phyloP scores from a whole-genome alignment of 257 asterid species.

The Solanum sejunctum region DNA sequence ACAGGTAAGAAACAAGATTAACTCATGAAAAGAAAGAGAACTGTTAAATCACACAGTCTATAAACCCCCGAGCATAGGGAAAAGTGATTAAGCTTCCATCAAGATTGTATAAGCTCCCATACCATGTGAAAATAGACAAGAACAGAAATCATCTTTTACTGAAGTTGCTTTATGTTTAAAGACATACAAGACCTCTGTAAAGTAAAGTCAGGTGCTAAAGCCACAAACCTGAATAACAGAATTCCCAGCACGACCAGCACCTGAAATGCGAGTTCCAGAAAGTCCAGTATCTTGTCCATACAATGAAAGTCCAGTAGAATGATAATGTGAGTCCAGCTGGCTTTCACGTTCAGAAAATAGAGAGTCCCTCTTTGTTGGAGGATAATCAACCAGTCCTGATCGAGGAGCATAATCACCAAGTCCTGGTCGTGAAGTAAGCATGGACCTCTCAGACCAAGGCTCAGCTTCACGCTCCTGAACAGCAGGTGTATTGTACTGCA shows the following conservation, averaged over 20 bases:
- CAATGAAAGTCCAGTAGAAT: slow-evolving; percentile 32
- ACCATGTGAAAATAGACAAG: not conserved
- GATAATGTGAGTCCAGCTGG: slow-evolving; percentile 39
- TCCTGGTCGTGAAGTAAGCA: not conserved
- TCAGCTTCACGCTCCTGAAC: slow-evolving; percentile 59
- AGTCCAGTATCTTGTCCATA: slow-evolving; percentile 55
- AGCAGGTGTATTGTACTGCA: slow-evolving; percentile 42
- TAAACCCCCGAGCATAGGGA: not conserved
- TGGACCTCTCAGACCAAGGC: slow-evolving; percentile 40
- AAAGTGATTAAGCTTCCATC: not conserved
- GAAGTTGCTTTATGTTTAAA: not conserved
- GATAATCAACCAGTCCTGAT: not conserved
- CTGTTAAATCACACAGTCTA: not conserved
- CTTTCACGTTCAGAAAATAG: slow-evolving; percentile 46
- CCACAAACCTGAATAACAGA: slow-evolving; percentile 67
- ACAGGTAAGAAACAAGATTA: not conserved
- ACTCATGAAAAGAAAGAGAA: not conserved
- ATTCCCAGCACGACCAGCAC: slow-evolving; percentile 34
- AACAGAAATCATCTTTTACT: not conserved
- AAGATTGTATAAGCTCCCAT: not conserved
- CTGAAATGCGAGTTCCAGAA: slow-evolving; percentile 38
- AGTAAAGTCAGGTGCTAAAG: not conserved
- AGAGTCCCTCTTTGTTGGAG: slow-evolving; percentile 43
- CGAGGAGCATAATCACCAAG: not conserved
- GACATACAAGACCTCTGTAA: no score